Evolutionary conservation across 2,329 filamentous ascomycete genomes (phyloP).

Genomic region (Aspergillus sclerotialis): DNA sequence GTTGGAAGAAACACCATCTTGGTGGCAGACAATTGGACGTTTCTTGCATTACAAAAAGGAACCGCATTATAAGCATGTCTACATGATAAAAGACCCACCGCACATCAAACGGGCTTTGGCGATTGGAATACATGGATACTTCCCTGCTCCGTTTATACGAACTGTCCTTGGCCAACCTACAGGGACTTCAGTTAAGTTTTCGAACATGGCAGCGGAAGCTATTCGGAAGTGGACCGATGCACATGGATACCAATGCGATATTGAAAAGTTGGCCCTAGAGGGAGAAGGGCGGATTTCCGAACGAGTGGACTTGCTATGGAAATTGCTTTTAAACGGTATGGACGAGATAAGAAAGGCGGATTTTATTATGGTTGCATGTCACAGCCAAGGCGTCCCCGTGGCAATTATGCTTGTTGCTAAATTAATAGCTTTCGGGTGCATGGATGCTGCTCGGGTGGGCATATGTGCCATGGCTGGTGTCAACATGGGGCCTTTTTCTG

Average conservation of each 20-base stretch:
- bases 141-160: constrained; percentile 80
- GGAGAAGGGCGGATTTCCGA: constrained; percentile 89
- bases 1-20: constrained; percentile 48
- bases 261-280: constrained; percentile 91
- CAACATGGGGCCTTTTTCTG: constrained; percentile 83
- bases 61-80: constrained; percentile 61
- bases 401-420: constrained; percentile 88
- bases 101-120: constrained; percentile 80
- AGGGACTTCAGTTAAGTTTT: constrained; percentile 89
- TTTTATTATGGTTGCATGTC: constrained; percentile 84
- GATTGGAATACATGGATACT: constrained; percentile 91
- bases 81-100: constrained; percentile 59
- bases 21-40: constrained; percentile 51
- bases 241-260: constrained; percentile 68
- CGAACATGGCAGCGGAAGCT: constrained; percentile 74
- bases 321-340: constrained; percentile 88
- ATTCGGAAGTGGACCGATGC: constrained; percentile 75
- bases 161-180: constrained; percentile 90
- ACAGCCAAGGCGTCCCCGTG: constrained; percentile 93
- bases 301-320: constrained; percentile 88
- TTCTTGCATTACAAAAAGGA: constrained; percentile 47
- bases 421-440: constrained; percentile 80
- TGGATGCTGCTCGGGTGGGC: constrained; percentile 69
- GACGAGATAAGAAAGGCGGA: constrained; percentile 82
- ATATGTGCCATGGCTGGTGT: constrained; percentile 89